These are phyloP conservation scores for Gossypium stocksii DNA, from an alignment of 345 rosid species.

Conservation along the genomic window DNA sequence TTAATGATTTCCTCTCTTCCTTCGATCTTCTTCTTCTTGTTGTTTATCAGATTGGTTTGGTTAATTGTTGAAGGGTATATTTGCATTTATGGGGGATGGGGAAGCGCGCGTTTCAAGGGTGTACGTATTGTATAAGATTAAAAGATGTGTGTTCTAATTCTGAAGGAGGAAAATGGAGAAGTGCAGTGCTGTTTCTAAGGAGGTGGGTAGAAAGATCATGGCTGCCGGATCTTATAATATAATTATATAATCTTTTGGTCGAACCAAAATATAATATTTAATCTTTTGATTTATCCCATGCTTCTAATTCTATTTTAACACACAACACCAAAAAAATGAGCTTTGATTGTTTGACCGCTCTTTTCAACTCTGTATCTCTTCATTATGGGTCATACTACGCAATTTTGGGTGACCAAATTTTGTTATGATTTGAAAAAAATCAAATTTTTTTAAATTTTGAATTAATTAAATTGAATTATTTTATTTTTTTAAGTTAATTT, in stretches of 20 bases:
- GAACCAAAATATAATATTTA: background rate
- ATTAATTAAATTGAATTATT: too few species aligned
- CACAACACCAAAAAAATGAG: too few species aligned
- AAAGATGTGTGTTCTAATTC: background rate
- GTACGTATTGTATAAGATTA: background rate
- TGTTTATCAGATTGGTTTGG: background rate
- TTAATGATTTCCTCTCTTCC: background rate
- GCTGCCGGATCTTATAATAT: too few species aligned
- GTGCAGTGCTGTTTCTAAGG: constrained; percentile 29
- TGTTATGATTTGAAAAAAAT: too few species aligned
- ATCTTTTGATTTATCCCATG: background rate
- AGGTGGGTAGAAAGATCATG: constrained; percentile 13
- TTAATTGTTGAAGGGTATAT: background rate
- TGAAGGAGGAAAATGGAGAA: constrained; percentile 24
- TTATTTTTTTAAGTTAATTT: too few species aligned
- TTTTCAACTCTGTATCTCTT: background rate
- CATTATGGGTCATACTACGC: too few species aligned
- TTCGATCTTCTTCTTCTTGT: background rate
- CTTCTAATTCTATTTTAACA: background rate
- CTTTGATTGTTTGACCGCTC: background rate
- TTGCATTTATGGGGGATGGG: constrained; percentile 11
- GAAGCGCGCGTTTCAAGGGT: background rate
- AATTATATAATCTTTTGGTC: too few species aligned
- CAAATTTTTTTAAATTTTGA: too few species aligned
- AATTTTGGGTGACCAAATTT: too few species aligned